Evolutionary conservation across 2,329 filamentous ascomycete genomes (phyloP).

Genomic region (Pleochaeta shiraiana): DNA sequence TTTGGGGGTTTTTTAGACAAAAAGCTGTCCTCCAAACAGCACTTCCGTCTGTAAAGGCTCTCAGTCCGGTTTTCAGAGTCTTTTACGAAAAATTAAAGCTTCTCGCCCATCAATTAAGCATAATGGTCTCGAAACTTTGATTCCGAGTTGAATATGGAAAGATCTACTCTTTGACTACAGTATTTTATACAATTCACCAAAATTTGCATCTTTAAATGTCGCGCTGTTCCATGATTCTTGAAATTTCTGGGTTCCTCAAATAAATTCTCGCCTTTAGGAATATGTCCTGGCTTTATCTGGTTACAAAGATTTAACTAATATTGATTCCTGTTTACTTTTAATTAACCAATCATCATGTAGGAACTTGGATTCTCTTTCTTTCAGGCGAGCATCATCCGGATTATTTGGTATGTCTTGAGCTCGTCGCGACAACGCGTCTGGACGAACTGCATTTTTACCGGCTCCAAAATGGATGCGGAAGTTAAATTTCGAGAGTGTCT

Average conservation of each 20-base stretch:
- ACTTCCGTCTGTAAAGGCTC: no score
- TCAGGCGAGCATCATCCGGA: not conserved
- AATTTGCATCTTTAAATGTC: not conserved
- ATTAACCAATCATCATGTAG: not conserved
- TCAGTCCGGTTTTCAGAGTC: not conserved
- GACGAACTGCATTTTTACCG: not conserved
- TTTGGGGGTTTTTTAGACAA: no score
- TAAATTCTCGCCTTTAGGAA: not conserved
- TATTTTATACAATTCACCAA: not conserved
- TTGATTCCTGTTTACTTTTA: no score
- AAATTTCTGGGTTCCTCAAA: not conserved
- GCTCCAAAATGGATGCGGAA: conserved; percentile 1
- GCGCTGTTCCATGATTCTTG: not conserved
- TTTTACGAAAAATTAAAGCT: not conserved
- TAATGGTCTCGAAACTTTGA: not conserved
- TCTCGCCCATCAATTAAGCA: not conserved
- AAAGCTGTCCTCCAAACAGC: no score
- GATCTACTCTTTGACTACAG: not conserved
- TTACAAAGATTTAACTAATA: no score
- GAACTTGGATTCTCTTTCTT: not conserved
- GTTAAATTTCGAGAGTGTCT: not conserved
- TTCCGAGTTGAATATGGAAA: not conserved
- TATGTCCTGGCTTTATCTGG: not conserved
- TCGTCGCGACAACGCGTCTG: conserved; percentile 1
- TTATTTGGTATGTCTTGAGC: not conserved